Evolutionary conservation across 768 basidiomycete species (phyloP), one percentile per base, ranked within the genome.

Genomic region (Boletus vinaceobasis): DNA sequence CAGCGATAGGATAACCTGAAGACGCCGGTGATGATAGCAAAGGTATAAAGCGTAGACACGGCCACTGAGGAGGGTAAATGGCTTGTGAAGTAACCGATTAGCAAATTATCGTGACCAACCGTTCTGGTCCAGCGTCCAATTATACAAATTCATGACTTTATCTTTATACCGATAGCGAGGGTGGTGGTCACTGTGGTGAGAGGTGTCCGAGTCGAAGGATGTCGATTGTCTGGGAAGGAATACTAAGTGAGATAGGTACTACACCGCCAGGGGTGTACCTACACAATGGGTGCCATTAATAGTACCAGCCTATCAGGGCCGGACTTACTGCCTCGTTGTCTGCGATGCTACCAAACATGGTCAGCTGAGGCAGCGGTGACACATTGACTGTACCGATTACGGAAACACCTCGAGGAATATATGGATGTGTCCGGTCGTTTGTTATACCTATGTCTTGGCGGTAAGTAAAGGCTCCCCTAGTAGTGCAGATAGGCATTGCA

Each of bases 1-100:
- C 39, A 55, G 15, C 45, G 44, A 37, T 55, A 55, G 19, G 11
- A 36, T 26, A 35, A 17, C 55, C 53, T 56, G 21, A 43, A 56
- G 14, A 33, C 11, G 0, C 39, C 19, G 17, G 40, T 56, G 35
- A 35, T 14, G 15, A 56, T 37, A 19, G 53, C 48, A 11, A 57
- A 3, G 7, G 21, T 7, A 31, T 57, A 35, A 39, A 50, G 27
- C 13, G 10, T n/a, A 26, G 42, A 36, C 10, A 48, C 53, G 11
- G 19, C 21, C 7, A 17, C 55, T 50, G 27, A 14, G 14, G 5
- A 15, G 26, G 10, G n/a, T 10, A 23, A 29, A 29, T 9, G 23
- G n/a, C 29, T 19, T 52, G n/a, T n/a, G 31, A 33, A 31, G 33
- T 8, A 19, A 36, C n/a, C 17, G 19, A 14, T 10, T 17, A 32